Percentiles rank a stretch among this genome's conserved stretches.
Evolutionary conservation across 345 rosid genomes (phyloP).

Genomic region (Syzygium aqueum): DNA sequence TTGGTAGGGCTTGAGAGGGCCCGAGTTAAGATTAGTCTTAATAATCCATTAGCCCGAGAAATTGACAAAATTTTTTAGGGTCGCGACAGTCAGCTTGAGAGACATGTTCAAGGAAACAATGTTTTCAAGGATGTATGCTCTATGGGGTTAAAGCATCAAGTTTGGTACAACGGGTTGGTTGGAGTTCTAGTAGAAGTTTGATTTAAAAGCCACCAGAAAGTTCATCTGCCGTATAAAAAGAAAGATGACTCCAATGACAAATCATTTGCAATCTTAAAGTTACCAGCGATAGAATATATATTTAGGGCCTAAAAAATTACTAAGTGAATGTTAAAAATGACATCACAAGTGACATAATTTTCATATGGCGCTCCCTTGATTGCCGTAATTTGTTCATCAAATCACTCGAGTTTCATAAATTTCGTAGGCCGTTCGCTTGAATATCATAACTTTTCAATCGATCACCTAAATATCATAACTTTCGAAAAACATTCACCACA

Average conservation of each 20-base stretch:
- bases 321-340: neutral
- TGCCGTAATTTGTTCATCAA: neutral
- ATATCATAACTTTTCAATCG: neutral
- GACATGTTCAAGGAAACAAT: neutral
- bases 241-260: neutral
- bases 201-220: neutral
- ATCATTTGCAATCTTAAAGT: neutral
- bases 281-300: neutral
- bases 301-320: neutral
- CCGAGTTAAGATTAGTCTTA: no score
- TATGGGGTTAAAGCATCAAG: neutral
- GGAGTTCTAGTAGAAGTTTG: neutral
- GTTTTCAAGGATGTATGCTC: neutral
- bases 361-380: neutral
- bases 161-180: neutral
- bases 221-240: neutral
- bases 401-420: neutral
- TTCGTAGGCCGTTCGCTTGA: neutral
- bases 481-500: neutral
- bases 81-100: neutral
- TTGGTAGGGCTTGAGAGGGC: no score
- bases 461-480: neutral
- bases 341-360: neutral
- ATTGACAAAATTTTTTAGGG: no score
- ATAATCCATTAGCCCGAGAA: no score